phyloP scores from a whole-genome alignment of 2,329 filamentous ascomycete species.

The Venturiaceae sp. region DNA sequence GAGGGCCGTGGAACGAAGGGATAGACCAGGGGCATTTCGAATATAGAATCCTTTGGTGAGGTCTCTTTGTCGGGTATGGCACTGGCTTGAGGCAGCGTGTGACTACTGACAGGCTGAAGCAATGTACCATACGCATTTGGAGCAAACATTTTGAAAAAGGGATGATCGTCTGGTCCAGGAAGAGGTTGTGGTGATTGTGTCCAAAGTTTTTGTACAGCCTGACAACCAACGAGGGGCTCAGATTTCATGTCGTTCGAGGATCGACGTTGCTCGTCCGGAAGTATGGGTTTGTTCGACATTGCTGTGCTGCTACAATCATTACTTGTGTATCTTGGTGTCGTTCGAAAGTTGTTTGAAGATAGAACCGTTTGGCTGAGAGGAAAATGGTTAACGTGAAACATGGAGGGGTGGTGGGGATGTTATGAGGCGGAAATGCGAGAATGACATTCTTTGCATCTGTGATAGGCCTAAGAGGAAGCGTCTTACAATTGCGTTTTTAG shows the following conservation, averaged over 20 bases:
- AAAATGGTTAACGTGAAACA: not conserved
- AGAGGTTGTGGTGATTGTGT: not conserved
- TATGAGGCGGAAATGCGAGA: not conserved
- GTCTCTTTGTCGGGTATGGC: not conserved
- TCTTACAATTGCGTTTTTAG: not conserved
- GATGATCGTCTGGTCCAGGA: constrained; percentile 5
- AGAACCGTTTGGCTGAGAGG: not conserved
- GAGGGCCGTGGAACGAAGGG: constrained; percentile 2
- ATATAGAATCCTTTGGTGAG: not conserved
- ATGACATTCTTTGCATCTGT: not conserved
- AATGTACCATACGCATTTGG: not conserved
- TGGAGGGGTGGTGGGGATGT: not conserved
- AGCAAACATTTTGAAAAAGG: constrained; percentile 3
- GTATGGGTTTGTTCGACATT: not conserved
- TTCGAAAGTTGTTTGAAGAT: too few relatives aligned
- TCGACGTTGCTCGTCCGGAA: not conserved
- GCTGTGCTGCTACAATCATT: too few relatives aligned
- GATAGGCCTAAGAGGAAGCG: not conserved
- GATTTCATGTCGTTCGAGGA: not conserved
- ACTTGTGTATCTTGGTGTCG: too few relatives aligned
- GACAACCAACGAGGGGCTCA: not conserved
- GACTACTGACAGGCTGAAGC: not conserved
- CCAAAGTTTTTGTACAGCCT: not conserved
- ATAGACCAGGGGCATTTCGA: not conserved
- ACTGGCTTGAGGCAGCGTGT: not conserved